A percentile compares a stretch with the other conserved stretches of the same genome.
Evolutionary conservation across 768 basidiomycete species (phyloP).

Genomic region (Termitomyces sp.): DNA sequence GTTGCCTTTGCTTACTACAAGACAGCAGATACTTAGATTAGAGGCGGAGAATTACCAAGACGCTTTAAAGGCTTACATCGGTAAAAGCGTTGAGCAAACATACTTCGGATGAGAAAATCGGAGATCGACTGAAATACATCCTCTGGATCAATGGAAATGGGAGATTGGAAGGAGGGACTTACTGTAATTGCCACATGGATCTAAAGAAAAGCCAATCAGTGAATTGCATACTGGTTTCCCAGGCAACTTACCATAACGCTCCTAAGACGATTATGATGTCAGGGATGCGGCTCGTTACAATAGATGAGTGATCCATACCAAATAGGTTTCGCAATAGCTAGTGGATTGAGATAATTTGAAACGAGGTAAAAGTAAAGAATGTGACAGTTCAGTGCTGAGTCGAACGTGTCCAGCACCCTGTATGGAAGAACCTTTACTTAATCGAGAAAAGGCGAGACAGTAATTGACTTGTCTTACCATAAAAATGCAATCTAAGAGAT

Average conservation of each 20-base stretch:
- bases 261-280: constrained; percentile 29
- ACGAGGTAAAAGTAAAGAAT: constrained; percentile 61
- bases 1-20: constrained; percentile 46
- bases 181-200: constrained; percentile 57
- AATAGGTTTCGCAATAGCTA: constrained; percentile 40
- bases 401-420: constrained; percentile 57
- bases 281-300: not conserved
- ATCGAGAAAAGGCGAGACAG: not conserved
- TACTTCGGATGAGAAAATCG: constrained; percentile 48
- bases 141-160: not conserved
- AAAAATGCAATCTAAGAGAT: constrained; percentile 30
- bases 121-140: constrained; percentile 37
- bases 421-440: constrained; percentile 1
- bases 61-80: constrained; percentile 34
- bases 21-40: not conserved
- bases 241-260: constrained; percentile 45
- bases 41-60: not conserved
- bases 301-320: constrained; percentile 38
- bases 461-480: constrained; percentile 25
- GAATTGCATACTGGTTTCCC: not conserved
- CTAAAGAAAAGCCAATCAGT: constrained; percentile 26
- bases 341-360: constrained; percentile 48
- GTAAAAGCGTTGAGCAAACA: constrained; percentile 53
- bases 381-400: constrained; percentile 50
- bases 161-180: constrained; percentile 18